These are phyloP conservation scores for Bipolaris gigantea DNA, from an alignment of 2,329 filamentous ascomycete species.

Conservation along the genomic window DNA sequence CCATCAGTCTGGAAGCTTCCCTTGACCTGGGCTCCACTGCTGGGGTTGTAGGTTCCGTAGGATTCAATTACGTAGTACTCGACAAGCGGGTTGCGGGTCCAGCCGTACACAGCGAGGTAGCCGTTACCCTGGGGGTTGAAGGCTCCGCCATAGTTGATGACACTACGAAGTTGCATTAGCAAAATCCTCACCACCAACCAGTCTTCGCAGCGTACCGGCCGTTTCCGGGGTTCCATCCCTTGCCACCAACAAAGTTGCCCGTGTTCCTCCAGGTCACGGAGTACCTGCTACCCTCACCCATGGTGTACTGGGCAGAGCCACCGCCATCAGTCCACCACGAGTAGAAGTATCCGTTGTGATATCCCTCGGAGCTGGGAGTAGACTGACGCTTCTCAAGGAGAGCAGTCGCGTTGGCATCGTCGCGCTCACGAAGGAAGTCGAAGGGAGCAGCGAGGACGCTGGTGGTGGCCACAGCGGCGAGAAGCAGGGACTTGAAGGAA, in stretches of 20 bases:
- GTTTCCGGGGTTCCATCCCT: slow-evolving; percentile 44
- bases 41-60: slow-evolving; percentile 52
- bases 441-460: slow-evolving; percentile 21
- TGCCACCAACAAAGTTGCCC: slow-evolving; percentile 33
- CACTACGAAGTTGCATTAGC: slow-evolving; percentile 1
- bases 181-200: neutral
- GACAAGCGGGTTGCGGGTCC: slow-evolving; percentile 56
- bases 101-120: slow-evolving; percentile 55
- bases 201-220: slow-evolving; percentile 46
- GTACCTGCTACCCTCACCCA: slow-evolving; percentile 25
- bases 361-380: slow-evolving; percentile 54
- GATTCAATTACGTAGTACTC: slow-evolving; percentile 62
- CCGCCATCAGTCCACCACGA: slow-evolving; percentile 61
- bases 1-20: slow-evolving; percentile 57
- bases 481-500: slow-evolving; percentile 27
- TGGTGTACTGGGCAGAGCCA: slow-evolving; percentile 27
- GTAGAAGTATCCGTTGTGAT: slow-evolving; percentile 55
- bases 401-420: slow-evolving; percentile 23
- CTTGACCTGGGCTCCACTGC: slow-evolving; percentile 48
- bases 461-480: slow-evolving; percentile 21
- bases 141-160: slow-evolving; percentile 22
- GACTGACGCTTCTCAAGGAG: slow-evolving; percentile 21
- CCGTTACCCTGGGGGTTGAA: slow-evolving; percentile 24
- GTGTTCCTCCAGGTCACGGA: slow-evolving; percentile 25
- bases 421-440: slow-evolving; percentile 23